Conservation (phyloP, 2,329 filamentous ascomycete genomes). For the Ambrosiella cleistominuta region DNA sequence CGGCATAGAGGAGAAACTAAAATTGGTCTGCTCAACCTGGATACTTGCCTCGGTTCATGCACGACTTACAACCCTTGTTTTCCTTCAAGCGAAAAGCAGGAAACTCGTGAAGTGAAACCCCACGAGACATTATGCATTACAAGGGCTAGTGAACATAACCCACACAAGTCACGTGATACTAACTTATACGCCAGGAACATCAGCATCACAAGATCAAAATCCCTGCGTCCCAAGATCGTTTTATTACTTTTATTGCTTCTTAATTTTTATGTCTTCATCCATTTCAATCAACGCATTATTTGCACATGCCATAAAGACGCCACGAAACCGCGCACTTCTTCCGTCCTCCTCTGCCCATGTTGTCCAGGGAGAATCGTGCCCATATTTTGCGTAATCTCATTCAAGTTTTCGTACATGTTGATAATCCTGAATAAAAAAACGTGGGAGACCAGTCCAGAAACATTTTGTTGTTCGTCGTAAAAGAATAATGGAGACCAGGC, state of each 20-base stretch:
- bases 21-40: neutral
- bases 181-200: neutral
- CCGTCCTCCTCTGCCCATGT: neutral
- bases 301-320: neutral
- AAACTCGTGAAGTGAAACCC: too few relatives aligned
- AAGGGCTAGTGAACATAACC: neutral
- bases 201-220: neutral
- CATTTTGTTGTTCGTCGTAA: slow-evolving; percentile 14
- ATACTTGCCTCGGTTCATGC: neutral
- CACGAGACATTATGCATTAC: too few relatives aligned
- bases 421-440: slow-evolving; percentile 3
- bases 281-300: neutral
- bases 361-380: neutral
- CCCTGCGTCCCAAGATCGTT: neutral
- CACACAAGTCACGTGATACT: neutral
- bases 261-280: neutral
- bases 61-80: neutral
- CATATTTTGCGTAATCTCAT: neutral
- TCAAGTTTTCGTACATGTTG: neutral
- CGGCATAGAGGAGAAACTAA: neutral
- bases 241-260: neutral
- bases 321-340: neutral
- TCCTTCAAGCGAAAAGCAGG: too few relatives aligned
- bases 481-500: slow-evolving; percentile 14
- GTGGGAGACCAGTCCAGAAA: slow-evolving; percentile 13